These are phyloP conservation scores for Trichophyton rubrum DNA, from an alignment of 2,329 filamentous ascomycete genomes.

Conservation along the genomic window DNA sequence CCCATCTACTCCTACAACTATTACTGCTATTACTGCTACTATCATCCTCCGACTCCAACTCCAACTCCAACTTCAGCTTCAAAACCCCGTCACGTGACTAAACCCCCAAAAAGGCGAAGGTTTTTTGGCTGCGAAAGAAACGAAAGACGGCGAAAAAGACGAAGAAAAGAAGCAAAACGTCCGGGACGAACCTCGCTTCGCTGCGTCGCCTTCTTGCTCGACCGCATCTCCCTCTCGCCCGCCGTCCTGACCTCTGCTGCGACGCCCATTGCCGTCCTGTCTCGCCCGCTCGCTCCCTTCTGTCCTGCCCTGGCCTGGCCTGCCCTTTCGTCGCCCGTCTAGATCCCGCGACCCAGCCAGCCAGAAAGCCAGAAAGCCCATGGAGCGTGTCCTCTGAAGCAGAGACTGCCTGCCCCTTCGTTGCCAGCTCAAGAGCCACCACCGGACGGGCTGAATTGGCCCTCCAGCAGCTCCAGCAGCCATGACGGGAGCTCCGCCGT, in stretches of 20 bases:
- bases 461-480: constrained; percentile 13
- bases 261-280: neutral
- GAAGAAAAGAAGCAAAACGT: neutral
- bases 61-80: neutral
- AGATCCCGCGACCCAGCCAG: neutral
- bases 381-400: constrained; percentile 2
- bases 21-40: neutral
- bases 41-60: neutral
- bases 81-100: neutral
- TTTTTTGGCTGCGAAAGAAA: neutral
- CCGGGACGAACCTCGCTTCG: neutral
- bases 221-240: neutral
- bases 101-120: neutral
- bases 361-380: neutral
- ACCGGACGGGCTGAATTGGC: neutral
- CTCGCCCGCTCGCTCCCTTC: neutral
- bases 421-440: neutral
- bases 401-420: neutral
- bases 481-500: constrained; percentile 35
- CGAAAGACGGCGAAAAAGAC: neutral
- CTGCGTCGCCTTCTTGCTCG: neutral
- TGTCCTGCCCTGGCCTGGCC: neutral
- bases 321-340: neutral
- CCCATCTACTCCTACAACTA: no score
- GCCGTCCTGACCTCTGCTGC: neutral